These are phyloP conservation scores for Saccharomycopsis microspora DNA, from an alignment of 805 yeast genomes.

Conservation along the genomic window DNA sequence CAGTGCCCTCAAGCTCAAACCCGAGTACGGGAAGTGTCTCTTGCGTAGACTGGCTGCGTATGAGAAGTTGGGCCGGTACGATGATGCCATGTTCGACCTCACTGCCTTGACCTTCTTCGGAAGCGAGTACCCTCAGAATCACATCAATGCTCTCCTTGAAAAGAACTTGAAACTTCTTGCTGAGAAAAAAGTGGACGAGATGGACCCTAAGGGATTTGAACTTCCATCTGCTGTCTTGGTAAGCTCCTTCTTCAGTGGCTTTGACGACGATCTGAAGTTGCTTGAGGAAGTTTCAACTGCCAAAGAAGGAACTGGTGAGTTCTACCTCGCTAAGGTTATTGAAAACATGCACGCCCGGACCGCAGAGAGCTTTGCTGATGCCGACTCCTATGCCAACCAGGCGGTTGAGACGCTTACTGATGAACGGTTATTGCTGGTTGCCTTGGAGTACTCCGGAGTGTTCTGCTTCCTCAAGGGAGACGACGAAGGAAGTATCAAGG, in stretches of 20 bases:
- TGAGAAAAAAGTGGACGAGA: conserved; percentile 41
- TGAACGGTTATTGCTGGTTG: conserved; percentile 43
- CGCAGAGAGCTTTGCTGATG: conserved; percentile 25
- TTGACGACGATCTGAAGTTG: conserved; percentile 42
- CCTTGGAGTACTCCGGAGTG: conserved; percentile 76
- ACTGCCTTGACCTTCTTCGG: conserved; percentile 82
- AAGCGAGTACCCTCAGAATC: conserved; percentile 59
- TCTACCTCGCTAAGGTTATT: conserved; percentile 54
- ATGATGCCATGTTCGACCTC: conserved; percentile 83
- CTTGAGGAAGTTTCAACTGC: conserved; percentile 23
- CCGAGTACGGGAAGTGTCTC: conserved; percentile 84
- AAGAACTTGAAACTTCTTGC: conserved; percentile 77
- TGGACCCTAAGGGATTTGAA: conserved; percentile 9
- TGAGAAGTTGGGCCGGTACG: conserved; percentile 67
- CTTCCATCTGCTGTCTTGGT: conserved; percentile 79
- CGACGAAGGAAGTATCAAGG: conserved; percentile 48
- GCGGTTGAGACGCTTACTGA: conserved; percentile 38
- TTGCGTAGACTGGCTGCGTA: conserved; percentile 89
- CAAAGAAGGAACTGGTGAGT: conserved; percentile 50
- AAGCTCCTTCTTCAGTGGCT: conserved; percentile 84
- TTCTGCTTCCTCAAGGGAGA: conserved; percentile 75
- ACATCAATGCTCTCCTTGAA: conserved; percentile 74
- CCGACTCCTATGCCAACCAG: conserved; percentile 37
- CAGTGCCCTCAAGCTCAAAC: conserved; percentile 73
- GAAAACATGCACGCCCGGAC: conserved; percentile 37